These are phyloP conservation scores for Apostasia ramifera DNA, from an alignment of 106 monocot species.

Conservation along the genomic window DNA sequence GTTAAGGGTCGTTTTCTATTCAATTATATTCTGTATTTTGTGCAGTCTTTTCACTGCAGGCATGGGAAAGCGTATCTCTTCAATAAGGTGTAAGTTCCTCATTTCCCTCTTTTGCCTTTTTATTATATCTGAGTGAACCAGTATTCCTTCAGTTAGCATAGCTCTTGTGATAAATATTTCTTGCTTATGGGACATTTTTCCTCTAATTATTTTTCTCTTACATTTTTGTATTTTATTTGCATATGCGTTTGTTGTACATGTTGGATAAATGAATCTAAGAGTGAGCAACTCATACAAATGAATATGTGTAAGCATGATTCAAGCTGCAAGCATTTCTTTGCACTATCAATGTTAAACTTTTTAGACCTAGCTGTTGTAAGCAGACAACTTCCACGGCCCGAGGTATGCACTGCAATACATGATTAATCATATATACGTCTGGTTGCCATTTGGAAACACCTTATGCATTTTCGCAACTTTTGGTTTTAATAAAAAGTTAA, in stretches of 20 bases:
- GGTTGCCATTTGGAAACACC: neutral
- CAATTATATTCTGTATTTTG: neutral
- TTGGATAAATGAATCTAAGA: no score
- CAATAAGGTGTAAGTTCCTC: conserved; percentile 50
- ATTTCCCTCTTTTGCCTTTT: neutral
- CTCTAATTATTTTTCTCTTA: no score
- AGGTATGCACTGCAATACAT: neutral
- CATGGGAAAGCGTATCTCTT: conserved; percentile 79
- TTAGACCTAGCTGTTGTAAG: neutral
- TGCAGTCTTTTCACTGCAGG: conserved; percentile 66
- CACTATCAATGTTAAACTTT: neutral
- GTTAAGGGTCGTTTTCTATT: neutral
- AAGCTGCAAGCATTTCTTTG: neutral
- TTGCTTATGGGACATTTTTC: no score
- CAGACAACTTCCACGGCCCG: neutral
- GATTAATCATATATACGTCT: neutral
- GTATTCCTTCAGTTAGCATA: neutral
- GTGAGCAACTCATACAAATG: no score
- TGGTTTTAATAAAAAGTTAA: neutral
- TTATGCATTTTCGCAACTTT: neutral
- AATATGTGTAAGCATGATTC: neutral
- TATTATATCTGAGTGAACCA: neutral
- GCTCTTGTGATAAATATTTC: neutral
- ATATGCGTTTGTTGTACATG: no score
- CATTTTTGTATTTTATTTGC: no score